phyloP scores from a whole-genome alignment of 495 filamentous ascomycete genomes.

The Trichoderma erinaceum region DNA sequence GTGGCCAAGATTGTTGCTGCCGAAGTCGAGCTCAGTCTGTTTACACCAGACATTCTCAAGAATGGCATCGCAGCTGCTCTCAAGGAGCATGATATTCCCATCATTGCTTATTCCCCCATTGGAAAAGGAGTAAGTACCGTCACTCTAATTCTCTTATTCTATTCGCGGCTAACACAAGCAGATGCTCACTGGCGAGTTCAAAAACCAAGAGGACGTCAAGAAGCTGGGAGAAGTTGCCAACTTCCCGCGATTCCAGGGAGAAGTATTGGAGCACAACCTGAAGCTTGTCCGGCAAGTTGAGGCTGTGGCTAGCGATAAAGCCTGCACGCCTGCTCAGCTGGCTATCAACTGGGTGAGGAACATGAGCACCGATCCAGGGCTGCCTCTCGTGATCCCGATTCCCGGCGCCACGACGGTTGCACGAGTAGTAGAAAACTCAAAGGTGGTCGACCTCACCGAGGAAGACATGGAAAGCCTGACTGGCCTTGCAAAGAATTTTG shows the following conservation, averaged over 20 bases:
- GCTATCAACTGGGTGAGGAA: conserved; percentile 65
- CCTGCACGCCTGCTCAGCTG: conserved; percentile 66
- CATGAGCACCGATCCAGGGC: conserved; percentile 50
- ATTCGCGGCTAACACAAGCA: conserved; percentile 20
- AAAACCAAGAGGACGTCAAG: conserved; percentile 54
- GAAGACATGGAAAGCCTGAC: conserved; percentile 47
- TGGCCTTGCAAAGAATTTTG: conserved; percentile 35
- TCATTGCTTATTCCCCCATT: conserved; percentile 53
- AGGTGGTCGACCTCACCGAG: conserved; percentile 36
- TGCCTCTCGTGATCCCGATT: conserved; percentile 76
- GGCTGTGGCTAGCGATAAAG: conserved; percentile 61
- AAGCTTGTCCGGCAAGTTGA: conserved; percentile 61
- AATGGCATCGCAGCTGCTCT: conserved; percentile 74
- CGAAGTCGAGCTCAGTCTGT: conserved; percentile 76
- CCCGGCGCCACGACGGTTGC: conserved; percentile 57
- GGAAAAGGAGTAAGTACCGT: conserved; percentile 49
- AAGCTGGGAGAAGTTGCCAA: conserved; percentile 48
- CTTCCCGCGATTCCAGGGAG: conserved; percentile 61
- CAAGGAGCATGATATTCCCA: conserved; percentile 61
- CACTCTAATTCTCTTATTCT: conserved; percentile 16
- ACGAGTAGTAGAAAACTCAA: conserved; percentile 47
- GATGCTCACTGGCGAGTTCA: conserved; percentile 55
- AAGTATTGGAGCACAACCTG: conserved; percentile 66
- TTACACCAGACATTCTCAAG: conserved; percentile 54
- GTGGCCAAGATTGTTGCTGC: conserved; percentile 64